phyloP scores from a whole-genome alignment of 495 filamentous ascomycete genomes.

The Talaromyces borbonicus region DNA sequence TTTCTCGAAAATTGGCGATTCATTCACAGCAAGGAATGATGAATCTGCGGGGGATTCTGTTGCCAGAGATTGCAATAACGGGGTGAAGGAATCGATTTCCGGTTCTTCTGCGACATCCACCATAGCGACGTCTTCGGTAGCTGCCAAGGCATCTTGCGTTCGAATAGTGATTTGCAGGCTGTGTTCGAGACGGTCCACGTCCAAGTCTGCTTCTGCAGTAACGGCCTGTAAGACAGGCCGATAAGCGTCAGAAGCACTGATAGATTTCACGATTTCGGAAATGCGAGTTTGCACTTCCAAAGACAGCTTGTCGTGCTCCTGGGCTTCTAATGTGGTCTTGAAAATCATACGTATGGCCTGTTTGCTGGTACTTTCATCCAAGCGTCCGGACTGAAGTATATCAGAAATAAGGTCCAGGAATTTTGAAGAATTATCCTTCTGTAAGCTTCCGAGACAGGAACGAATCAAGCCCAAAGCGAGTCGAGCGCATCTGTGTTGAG shows the following conservation, averaged over 20 bases:
- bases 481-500: constrained; percentile 58
- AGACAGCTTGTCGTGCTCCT: constrained; percentile 28
- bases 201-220: constrained; percentile 50
- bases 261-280: constrained; percentile 49
- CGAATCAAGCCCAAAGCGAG: constrained; percentile 63
- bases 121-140: constrained; percentile 45
- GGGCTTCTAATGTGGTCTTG: constrained; percentile 23
- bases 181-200: constrained; percentile 59
- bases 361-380: constrained; percentile 51
- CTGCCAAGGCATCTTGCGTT: constrained; percentile 25
- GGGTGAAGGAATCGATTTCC: constrained; percentile 27
- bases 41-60: constrained; percentile 17
- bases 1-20: constrained; percentile 36
- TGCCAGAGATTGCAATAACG: constrained; percentile 25
- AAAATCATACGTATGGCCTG: constrained; percentile 55
- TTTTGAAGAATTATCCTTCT: constrained; percentile 30
- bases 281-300: constrained; percentile 50
- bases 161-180: constrained; percentile 57
- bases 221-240: constrained; percentile 49
- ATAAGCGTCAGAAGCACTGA: constrained; percentile 43
- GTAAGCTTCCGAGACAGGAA: constrained; percentile 54
- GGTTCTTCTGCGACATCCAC: constrained; percentile 26
- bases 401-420: constrained; percentile 39
- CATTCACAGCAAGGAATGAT: constrained; percentile 29
- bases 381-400: constrained; percentile 48